phyloP scores from a whole-genome alignment of 2,329 filamentous ascomycete genomes.

The Colletotrichum viniferum region DNA sequence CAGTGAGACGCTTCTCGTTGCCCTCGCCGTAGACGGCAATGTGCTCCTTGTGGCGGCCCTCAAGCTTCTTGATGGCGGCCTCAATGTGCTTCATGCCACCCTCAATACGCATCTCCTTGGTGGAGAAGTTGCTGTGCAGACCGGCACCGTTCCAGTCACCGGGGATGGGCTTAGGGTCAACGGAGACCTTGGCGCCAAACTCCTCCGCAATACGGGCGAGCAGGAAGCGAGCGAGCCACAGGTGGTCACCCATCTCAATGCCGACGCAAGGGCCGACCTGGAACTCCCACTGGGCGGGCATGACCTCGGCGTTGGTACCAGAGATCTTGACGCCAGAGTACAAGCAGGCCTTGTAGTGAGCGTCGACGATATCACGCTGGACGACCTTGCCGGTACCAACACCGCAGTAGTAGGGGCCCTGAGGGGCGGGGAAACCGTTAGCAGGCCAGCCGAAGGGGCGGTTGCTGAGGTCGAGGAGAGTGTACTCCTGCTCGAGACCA shows the following conservation, averaged over 20 bases:
- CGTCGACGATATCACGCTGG: conserved; percentile 96
- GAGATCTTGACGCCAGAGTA: conserved; percentile 89
- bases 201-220: conserved; percentile 92
- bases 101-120: conserved; percentile 83
- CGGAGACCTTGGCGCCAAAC: conserved; percentile 93
- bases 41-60: conserved; percentile 79
- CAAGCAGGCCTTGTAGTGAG: conserved; percentile 77
- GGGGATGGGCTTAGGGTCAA: conserved; percentile 93
- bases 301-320: conserved; percentile 98
- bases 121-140: conserved; percentile 94
- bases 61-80: conserved; percentile 81
- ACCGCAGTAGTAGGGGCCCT: conserved; percentile 91
- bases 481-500: conserved; percentile 86
- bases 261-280: conserved; percentile 90
- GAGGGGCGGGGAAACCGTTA: conserved; percentile 87
- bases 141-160: conserved; percentile 92
- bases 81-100: conserved; percentile 95
- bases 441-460: conserved; percentile 83
- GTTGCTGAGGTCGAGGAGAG: conserved; percentile 82
- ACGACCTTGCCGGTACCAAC: conserved; percentile 97
- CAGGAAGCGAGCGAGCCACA: conserved; percentile 87
- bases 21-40: conserved; percentile 95
- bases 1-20: conserved; percentile 93
- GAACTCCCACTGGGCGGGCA: conserved; percentile 98
- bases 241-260: conserved; percentile 93